A percentile compares a stretch with the other conserved stretches of the same genome.
These are phyloP conservation scores for Penicillium argentinense DNA, from an alignment of 495 filamentous ascomycete species.

Conservation along the genomic window DNA sequence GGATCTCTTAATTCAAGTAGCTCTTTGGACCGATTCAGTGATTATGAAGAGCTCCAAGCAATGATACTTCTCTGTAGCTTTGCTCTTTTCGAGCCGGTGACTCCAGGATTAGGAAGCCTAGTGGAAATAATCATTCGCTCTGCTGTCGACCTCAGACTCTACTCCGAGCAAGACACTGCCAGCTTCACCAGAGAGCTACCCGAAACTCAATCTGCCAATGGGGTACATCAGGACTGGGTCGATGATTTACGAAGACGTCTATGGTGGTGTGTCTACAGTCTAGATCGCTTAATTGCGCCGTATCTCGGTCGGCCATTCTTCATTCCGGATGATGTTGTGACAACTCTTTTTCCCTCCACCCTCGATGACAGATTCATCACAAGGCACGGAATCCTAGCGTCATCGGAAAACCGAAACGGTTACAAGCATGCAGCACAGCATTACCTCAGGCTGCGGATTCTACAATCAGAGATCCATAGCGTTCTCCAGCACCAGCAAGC, in stretches of 20 bases:
- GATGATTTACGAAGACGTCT: not conserved
- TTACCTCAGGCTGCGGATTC: not conserved
- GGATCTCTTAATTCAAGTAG: not conserved
- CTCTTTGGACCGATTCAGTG: not conserved
- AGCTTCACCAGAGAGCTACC: no score
- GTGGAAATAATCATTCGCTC: not conserved
- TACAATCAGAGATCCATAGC: conserved; percentile 6
- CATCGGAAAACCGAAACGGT: not conserved
- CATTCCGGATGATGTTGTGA: conserved; percentile 3
- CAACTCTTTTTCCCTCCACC: not conserved
- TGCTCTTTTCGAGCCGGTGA: not conserved
- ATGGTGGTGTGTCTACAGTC: conserved; percentile 7
- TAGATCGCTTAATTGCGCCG: conserved; percentile 5
- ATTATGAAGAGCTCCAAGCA: not conserved
- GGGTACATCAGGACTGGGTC: not conserved
- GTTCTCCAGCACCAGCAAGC: not conserved
- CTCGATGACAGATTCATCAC: not conserved
- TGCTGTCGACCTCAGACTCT: conserved; percentile 4
- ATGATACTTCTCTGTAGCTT: not conserved
- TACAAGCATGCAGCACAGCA: not conserved
- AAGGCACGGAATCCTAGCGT: not conserved
- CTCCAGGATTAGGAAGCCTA: not conserved
- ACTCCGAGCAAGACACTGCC: not conserved
- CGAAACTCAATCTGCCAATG: not conserved
- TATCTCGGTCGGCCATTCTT: conserved; percentile 1